A percentile compares a stretch with the other conserved stretches of the same genome.
phyloP scores from a whole-genome alignment of 768 basidiomycete species.

The Sarcomyxa edulis region DNA sequence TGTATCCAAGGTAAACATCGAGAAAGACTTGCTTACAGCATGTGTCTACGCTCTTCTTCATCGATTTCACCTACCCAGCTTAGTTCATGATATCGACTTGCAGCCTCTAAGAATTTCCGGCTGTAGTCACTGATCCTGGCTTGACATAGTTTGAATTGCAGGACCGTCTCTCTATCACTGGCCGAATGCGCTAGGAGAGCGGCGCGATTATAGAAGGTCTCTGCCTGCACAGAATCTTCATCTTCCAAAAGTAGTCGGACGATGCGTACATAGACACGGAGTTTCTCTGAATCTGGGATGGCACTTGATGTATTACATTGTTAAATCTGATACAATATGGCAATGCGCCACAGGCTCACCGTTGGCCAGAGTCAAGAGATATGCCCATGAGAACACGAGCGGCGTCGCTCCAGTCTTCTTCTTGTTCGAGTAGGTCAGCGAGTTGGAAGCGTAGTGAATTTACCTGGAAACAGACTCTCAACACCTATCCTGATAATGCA shows the following conservation, averaged over 20 bases:
- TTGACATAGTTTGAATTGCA: conserved; percentile 89
- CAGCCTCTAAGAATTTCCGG: conserved; percentile 92
- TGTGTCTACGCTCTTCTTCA: conserved; percentile 86
- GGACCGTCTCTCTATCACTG: conserved; percentile 69
- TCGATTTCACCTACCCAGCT: conserved; percentile 89
- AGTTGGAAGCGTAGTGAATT: conserved; percentile 81
- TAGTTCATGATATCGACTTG: conserved; percentile 89
- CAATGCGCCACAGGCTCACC: conserved; percentile 39
- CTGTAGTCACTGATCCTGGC: conserved; percentile 92
- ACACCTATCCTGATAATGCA: background rate
- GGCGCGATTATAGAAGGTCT: conserved; percentile 96
- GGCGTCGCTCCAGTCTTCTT: conserved; percentile 93
- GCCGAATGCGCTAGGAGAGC: conserved; percentile 82
- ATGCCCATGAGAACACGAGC: conserved; percentile 91
- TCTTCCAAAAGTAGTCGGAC: conserved; percentile 93
- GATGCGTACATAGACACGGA: conserved; percentile 88
- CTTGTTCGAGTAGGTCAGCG: conserved; percentile 82
- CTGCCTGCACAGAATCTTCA: conserved; percentile 96
- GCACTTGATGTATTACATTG: conserved; percentile 30
- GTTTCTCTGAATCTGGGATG: conserved; percentile 78
- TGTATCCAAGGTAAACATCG: conserved; percentile 3
- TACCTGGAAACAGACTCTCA: conserved; percentile 54
- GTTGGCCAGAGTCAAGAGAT: conserved; percentile 82
- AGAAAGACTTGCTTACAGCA: conserved; percentile 59
- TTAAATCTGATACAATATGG: background rate